Evolutionary conservation across 495 filamentous ascomycete species (phyloP).

Genomic region (Aspergillus panamensis): DNA sequence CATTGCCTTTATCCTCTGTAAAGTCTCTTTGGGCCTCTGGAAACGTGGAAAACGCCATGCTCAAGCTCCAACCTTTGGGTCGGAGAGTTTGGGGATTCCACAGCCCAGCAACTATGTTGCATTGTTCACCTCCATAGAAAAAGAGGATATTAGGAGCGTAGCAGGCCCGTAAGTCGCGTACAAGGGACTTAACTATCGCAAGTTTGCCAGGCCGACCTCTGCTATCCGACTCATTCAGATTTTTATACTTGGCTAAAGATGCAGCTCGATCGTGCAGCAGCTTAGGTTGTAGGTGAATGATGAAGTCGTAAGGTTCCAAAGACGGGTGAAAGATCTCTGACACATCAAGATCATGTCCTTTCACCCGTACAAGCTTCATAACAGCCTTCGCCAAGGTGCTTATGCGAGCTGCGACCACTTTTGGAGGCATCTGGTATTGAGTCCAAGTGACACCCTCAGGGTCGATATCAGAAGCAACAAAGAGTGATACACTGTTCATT

Average conservation of each 20-base stretch:
- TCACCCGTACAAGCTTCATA: slow-evolving; percentile 54
- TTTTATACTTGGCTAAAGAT: slow-evolving; percentile 61
- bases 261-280: slow-evolving; percentile 27
- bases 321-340: slow-evolving; percentile 64
- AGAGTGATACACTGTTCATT: slow-evolving; percentile 79
- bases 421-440: slow-evolving; percentile 60
- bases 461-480: slow-evolving; percentile 78
- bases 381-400: slow-evolving; percentile 74
- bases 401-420: slow-evolving; percentile 81
- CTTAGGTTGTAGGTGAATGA: slow-evolving; percentile 64
- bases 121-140: slow-evolving; percentile 60
- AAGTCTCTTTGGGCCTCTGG: slow-evolving; percentile 36
- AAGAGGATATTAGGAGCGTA: slow-evolving; percentile 67
- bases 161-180: slow-evolving; percentile 56
- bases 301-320: slow-evolving; percentile 76
- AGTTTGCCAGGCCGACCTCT: slow-evolving; percentile 25
- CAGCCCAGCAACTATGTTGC: slow-evolving; percentile 64
- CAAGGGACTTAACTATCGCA: slow-evolving; percentile 47
- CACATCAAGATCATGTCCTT: slow-evolving; percentile 53
- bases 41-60: slow-evolving; percentile 64
- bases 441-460: slow-evolving; percentile 77
- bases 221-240: slow-evolving; percentile 44
- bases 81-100: slow-evolving; percentile 71
- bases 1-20: slow-evolving; percentile 28
- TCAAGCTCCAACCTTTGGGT: slow-evolving; percentile 57